Evolutionary conservation across 192 early-diverging fungal genomes (phyloP).

Genomic region (Coemansia sp.): DNA sequence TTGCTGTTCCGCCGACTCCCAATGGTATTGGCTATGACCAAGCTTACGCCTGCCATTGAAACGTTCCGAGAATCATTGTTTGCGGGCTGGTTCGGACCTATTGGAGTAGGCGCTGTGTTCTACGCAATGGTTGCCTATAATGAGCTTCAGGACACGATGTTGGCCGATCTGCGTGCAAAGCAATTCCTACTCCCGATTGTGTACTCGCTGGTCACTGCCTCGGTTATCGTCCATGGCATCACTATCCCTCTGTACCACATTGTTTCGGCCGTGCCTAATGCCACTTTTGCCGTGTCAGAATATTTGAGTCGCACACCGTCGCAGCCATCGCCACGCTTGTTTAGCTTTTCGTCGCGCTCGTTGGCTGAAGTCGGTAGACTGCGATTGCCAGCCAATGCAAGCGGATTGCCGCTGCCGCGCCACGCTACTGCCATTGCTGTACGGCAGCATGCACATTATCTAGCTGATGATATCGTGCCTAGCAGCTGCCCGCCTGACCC

Average conservation of each 20-base stretch:
- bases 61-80: constrained; percentile 73
- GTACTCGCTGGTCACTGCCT: constrained; percentile 69
- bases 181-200: constrained; percentile 58
- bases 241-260: constrained; percentile 69
- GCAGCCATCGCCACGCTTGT: constrained; percentile 14
- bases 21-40: constrained; percentile 59
- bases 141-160: constrained; percentile 20
- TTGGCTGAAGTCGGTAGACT: not conserved
- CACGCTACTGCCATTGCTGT: not conserved
- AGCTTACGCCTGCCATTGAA: constrained; percentile 64
- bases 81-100: constrained; percentile 89
- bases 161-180: constrained; percentile 16
- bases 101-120: constrained; percentile 66
- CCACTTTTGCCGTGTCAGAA: constrained; percentile 13
- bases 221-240: constrained; percentile 77
- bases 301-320: constrained; percentile 19
- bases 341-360: constrained; percentile 9
- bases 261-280: constrained; percentile 19
- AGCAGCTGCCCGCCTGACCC: constrained; percentile 11
- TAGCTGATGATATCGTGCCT: not conserved
- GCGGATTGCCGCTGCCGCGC: not conserved
- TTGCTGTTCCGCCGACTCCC: constrained; percentile 76
- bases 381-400: not conserved
- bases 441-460: not conserved
- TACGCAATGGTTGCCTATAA: constrained; percentile 53